Percentiles rank a stretch among this genome's conserved stretches.
phyloP scores from a whole-genome alignment of 441 rosid genomes.

The Jatropha podagrica region DNA sequence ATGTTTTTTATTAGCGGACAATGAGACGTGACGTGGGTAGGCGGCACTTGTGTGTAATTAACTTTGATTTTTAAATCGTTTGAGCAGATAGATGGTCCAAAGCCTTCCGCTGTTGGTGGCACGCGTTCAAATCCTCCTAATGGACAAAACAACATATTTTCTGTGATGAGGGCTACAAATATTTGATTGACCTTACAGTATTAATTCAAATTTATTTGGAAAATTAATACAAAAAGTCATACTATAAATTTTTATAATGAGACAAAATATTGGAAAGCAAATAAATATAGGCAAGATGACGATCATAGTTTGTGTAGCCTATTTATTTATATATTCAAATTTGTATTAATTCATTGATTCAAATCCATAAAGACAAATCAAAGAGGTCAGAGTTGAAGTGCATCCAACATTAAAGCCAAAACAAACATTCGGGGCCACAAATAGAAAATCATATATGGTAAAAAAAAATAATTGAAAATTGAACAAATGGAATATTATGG shows the following conservation, averaged over 20 bases:
- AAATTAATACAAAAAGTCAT: background rate
- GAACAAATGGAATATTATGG: too few relatives aligned
- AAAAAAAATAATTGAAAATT: too few relatives aligned
- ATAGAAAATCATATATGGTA: too few relatives aligned
- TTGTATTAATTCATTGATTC: background rate
- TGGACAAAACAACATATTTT: too few relatives aligned
- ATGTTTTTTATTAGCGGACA: background rate
- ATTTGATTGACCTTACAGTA: too few relatives aligned
- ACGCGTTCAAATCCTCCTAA: too few relatives aligned
- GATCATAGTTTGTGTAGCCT: background rate
- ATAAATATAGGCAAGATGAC: background rate
- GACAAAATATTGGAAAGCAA: background rate
- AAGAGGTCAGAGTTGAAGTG: background rate
- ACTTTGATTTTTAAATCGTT: background rate
- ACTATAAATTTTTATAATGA: background rate
- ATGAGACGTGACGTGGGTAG: background rate
- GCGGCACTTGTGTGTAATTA: background rate
- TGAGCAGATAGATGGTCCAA: too few relatives aligned
- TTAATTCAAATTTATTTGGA: background rate
- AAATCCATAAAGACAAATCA: background rate
- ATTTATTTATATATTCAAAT: background rate
- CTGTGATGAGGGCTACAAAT: too few relatives aligned
- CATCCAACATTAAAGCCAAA: conserved; percentile 3
- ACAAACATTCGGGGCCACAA: background rate
- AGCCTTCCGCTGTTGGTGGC: too few relatives aligned